Evolutionary conservation across 352 stramenopile genomes (phyloP).

Genomic region (Globisporangium nagaii): DNA sequence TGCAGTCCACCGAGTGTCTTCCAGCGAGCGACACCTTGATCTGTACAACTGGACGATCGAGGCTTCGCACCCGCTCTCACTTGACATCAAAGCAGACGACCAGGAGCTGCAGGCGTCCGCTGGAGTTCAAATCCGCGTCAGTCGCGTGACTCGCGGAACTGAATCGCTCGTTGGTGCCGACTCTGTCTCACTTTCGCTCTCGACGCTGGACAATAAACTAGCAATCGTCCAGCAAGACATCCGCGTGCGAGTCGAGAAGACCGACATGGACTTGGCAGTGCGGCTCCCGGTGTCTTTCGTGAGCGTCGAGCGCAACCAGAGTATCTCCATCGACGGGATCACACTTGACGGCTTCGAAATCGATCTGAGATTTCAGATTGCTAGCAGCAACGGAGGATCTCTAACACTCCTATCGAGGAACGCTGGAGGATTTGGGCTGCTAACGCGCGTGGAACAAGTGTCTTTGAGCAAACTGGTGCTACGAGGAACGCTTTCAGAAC

Average conservation of each 20-base stretch:
- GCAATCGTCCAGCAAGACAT: neutral
- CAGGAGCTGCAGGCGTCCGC: neutral
- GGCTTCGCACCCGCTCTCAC: constrained; percentile 3
- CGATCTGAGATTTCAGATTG: constrained; percentile 3
- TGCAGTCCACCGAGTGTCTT: neutral
- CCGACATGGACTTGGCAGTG: constrained; percentile 2
- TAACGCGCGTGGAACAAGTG: neutral
- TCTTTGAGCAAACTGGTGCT: neutral
- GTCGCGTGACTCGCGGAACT: neutral
- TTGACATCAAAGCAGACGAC: neutral
- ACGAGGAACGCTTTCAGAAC: constrained; percentile 7
- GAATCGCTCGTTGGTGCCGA: constrained; percentile 2
- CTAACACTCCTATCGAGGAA: constrained; percentile 1
- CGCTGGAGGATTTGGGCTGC: neutral
- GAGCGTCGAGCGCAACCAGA: constrained; percentile 2
- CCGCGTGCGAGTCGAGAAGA: constrained; percentile 1
- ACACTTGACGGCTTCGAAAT: constrained; percentile 8
- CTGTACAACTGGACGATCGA: constrained; percentile 9
- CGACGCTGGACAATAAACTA: neutral
- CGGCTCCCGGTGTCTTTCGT: constrained; percentile 1
- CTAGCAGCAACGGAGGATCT: neutral
- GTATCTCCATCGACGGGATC: constrained; percentile 4
- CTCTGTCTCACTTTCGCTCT: constrained; percentile 2
- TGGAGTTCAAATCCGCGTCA: neutral
- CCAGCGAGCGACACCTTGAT: neutral